Evolutionary conservation across 1,284 basidiomycete genomes (phyloP).

Genomic region (Fomitiporia mediterranea): DNA sequence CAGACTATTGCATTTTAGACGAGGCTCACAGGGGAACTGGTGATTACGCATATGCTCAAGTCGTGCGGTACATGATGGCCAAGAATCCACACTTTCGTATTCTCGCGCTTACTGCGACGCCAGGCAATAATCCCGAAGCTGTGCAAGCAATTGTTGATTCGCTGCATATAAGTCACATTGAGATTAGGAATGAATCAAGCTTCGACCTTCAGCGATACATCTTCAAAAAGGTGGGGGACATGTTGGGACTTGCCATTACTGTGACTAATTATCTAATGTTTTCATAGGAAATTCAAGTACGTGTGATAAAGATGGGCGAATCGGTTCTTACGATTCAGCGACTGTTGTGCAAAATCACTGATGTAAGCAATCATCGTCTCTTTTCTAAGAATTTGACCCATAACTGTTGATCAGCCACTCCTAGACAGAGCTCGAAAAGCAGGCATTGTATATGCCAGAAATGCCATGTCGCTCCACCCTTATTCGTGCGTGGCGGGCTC

Average conservation of each 20-base stretch:
- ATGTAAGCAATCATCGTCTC: slow-evolving; percentile 44
- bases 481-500: slow-evolving; percentile 36
- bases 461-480: slow-evolving; percentile 49
- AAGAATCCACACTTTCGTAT: slow-evolving; percentile 93
- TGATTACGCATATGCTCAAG: slow-evolving; percentile 88
- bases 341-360: slow-evolving; percentile 62
- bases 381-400: background rate
- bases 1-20: slow-evolving; percentile 45
- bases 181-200: slow-evolving; percentile 90
- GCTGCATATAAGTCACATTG: slow-evolving; percentile 94
- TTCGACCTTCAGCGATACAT: slow-evolving; percentile 86
- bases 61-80: slow-evolving; percentile 87
- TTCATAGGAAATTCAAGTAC: slow-evolving; percentile 57
- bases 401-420: slow-evolving; percentile 14
- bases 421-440: slow-evolving; percentile 28
- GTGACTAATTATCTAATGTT: slow-evolving; percentile 1
- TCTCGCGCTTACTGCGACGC: slow-evolving; percentile 93
- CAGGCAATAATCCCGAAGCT: slow-evolving; percentile 80
- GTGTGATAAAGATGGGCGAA: slow-evolving; percentile 66
- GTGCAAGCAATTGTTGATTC: slow-evolving; percentile 92
- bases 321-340: slow-evolving; percentile 54
- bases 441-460: slow-evolving; percentile 28
- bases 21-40: slow-evolving; percentile 96
- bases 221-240: slow-evolving; percentile 72
- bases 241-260: background rate